phyloP scores from a whole-genome alignment of 345 rosid genomes.

The Mangifera indica region DNA sequence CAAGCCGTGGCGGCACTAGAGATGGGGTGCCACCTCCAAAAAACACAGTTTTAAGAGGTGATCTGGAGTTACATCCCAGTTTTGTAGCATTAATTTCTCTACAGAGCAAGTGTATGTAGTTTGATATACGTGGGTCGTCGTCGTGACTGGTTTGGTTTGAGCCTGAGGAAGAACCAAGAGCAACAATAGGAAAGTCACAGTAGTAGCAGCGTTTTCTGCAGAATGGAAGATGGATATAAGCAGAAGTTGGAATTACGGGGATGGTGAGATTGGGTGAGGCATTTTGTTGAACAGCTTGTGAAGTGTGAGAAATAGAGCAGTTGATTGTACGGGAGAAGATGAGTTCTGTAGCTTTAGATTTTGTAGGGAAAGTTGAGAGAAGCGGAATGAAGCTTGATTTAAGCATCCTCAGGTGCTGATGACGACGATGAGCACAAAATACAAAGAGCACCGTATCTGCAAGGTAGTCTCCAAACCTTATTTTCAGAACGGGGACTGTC shows the following conservation, averaged over 20 bases:
- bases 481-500: neutral
- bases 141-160: constrained; percentile 26
- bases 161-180: constrained; percentile 62
- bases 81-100: constrained; percentile 61
- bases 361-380: constrained; percentile 45
- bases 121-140: constrained; percentile 64
- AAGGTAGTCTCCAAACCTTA: neutral
- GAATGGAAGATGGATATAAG: constrained; percentile 88
- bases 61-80: constrained; percentile 30
- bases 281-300: constrained; percentile 71
- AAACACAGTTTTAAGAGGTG: constrained; percentile 64
- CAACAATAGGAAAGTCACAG: constrained; percentile 86
- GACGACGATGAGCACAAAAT: neutral
- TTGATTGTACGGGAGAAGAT: constrained; percentile 12
- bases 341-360: constrained; percentile 31
- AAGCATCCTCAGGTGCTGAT: constrained; percentile 29
- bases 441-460: neutral
- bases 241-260: constrained; percentile 43
- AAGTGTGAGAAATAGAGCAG: constrained; percentile 16
- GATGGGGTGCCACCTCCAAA: constrained; percentile 98
- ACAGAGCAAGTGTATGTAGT: constrained; percentile 52
- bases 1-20: constrained; percentile 73
- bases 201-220: constrained; percentile 95
- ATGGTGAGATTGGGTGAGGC: constrained; percentile 47
- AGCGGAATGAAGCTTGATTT: constrained; percentile 56